Conservation (phyloP, 2,329 filamentous ascomycete genomes). For the Alternaria triticimaculans region DNA sequence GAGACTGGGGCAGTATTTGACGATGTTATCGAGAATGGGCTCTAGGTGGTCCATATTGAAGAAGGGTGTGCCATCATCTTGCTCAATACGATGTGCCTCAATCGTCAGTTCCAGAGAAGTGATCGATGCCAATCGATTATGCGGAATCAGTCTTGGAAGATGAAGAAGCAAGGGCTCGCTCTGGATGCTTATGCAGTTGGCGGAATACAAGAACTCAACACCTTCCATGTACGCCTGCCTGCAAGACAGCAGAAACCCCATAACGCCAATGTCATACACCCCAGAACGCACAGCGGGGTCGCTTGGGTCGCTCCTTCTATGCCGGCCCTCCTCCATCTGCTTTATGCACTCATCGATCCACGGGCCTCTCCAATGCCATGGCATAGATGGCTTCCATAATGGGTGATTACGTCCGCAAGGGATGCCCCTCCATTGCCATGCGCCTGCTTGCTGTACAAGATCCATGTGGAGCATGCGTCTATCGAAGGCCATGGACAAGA, state of each 20-base stretch:
- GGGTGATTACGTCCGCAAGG: neutral
- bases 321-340: neutral
- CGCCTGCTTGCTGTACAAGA: neutral
- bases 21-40: constrained; percentile 12
- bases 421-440: constrained; percentile 10
- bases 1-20: constrained; percentile 4
- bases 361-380: neutral
- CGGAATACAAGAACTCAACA: constrained; percentile 15
- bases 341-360: neutral
- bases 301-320: neutral
- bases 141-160: constrained; percentile 8
- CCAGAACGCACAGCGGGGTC: neutral
- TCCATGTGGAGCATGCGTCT: constrained; percentile 10
- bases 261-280: constrained; percentile 2
- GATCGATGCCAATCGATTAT: constrained; percentile 9
- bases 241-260: constrained; percentile 18
- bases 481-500: constrained; percentile 6
- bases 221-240: constrained; percentile 18
- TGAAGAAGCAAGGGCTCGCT: constrained; percentile 16
- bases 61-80: neutral
- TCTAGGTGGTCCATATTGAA: constrained; percentile 4
- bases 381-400: neutral
- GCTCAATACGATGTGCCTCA: neutral
- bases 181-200: constrained; percentile 9
- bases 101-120: constrained; percentile 10